phyloP scores from a whole-genome alignment of 2,329 filamentous ascomycete genomes.

The Scolecobasidium constrictum region DNA sequence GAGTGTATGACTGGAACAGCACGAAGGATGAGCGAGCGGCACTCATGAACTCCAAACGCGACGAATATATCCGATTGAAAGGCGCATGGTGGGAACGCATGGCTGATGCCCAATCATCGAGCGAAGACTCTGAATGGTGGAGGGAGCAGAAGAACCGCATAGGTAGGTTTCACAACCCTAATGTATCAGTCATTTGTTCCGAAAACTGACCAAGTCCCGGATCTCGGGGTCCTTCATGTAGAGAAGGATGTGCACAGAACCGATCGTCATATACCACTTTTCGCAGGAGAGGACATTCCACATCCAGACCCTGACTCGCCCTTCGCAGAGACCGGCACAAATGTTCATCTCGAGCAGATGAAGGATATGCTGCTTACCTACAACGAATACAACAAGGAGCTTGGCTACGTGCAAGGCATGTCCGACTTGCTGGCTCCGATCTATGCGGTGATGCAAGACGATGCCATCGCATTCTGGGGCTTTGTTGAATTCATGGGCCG shows the following conservation, averaged over 20 bases:
- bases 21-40: conserved; percentile 74
- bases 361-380: conserved; percentile 99
- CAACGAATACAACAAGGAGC: conserved; percentile 91
- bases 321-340: conserved; percentile 85
- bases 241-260: conserved; percentile 98
- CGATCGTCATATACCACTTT: conserved; percentile 88
- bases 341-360: conserved; percentile 96
- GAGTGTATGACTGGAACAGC: conserved; percentile 89
- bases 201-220: conserved; percentile 39
- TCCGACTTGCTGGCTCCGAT: conserved; percentile 91
- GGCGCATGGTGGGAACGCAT: conserved; percentile 93
- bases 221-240: conserved; percentile 46
- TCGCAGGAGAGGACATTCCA: conserved; percentile 89
- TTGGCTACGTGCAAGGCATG: conserved; percentile 98
- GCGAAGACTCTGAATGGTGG: conserved; percentile 90
- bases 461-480: conserved; percentile 92
- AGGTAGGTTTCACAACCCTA: too few relatives aligned
- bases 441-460: conserved; percentile 95
- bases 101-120: conserved; percentile 67
- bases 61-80: conserved; percentile 91
- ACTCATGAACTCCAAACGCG: conserved; percentile 71
- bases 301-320: conserved; percentile 94
- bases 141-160: conserved; percentile 87
- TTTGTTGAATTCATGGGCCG: conserved; percentile 95
- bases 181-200: too few relatives aligned